These are phyloP conservation scores for Nissolia schottii DNA, from an alignment of 306 rosid species.

Conservation along the genomic window DNA sequence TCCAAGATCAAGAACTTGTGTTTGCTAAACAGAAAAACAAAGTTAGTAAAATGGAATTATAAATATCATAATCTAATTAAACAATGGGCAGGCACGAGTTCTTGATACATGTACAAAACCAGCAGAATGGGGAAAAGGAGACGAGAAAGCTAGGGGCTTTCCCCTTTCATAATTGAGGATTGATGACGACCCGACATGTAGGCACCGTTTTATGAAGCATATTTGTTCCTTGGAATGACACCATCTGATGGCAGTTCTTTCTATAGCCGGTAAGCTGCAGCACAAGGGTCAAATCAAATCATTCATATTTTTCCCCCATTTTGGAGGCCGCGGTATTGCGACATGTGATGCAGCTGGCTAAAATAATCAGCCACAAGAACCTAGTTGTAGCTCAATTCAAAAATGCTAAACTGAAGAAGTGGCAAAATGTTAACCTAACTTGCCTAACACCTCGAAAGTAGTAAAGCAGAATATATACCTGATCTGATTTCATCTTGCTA, in stretches of 20 bases:
- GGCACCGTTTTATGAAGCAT: slow-evolving; percentile 83
- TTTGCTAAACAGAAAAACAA: neutral
- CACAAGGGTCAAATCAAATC: slow-evolving; percentile 11
- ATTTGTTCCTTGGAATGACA: slow-evolving; percentile 83
- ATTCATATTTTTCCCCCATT: neutral
- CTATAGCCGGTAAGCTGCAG: slow-evolving; percentile 75
- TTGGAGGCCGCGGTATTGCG: neutral
- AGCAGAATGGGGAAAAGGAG: neutral
- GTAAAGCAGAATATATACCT: slow-evolving; percentile 42
- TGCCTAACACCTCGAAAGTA: neutral
- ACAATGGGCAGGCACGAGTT: slow-evolving; percentile 13
- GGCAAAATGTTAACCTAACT: neutral
- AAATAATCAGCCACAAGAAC: slow-evolving; percentile 2
- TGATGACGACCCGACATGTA: slow-evolving; percentile 45
- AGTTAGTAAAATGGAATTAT: neutral
- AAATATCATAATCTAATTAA: neutral
- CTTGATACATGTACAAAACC: slow-evolving; percentile 16
- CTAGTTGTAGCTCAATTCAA: neutral
- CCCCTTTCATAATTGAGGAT: slow-evolving; percentile 15
- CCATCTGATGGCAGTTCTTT: slow-evolving; percentile 75
- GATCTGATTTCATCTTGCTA: slow-evolving; percentile 62
- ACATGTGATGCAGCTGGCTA: neutral
- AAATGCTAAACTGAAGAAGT: neutral
- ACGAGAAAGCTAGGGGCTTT: slow-evolving; percentile 15
- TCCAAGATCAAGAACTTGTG: slow-evolving; percentile 1